These are phyloP conservation scores for Pseudofabraea citricarpa DNA, from an alignment of 2,329 filamentous ascomycete genomes.

Conservation along the genomic window DNA sequence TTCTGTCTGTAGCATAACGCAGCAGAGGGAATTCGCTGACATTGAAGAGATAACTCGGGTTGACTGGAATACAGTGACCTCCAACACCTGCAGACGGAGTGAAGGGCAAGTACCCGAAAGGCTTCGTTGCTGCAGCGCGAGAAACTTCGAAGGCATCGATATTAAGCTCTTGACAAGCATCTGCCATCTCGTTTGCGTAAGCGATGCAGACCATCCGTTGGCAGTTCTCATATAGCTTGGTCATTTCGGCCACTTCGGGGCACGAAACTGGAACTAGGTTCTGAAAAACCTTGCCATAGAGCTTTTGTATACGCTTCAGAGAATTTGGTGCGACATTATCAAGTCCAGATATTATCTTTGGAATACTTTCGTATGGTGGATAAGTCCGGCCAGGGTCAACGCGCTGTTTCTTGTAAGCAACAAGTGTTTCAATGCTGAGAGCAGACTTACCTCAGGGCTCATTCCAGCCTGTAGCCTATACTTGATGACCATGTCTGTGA, in stretches of 20 bases:
- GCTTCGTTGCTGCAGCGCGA: slow-evolving; percentile 43
- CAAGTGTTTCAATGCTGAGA: too few relatives aligned
- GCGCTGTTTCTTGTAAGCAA: too few relatives aligned
- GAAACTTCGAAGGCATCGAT: slow-evolving; percentile 49
- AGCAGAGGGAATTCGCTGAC: slow-evolving; percentile 44
- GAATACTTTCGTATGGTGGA: slow-evolving; percentile 38
- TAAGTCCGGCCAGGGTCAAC: slow-evolving; percentile 46
- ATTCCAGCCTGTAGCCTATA: slow-evolving; percentile 42
- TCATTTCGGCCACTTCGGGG: slow-evolving; percentile 54
- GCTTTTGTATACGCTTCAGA: slow-evolving; percentile 34
- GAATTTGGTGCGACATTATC: slow-evolving; percentile 41
- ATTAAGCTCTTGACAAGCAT: slow-evolving; percentile 39
- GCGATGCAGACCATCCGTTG: slow-evolving; percentile 50
- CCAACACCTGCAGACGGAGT: slow-evolving; percentile 45
- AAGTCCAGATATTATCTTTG: slow-evolving; percentile 49
- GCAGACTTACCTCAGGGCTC: slow-evolving; percentile 39
- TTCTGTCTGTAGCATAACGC: slow-evolving; percentile 4
- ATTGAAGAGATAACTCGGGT: slow-evolving; percentile 47
- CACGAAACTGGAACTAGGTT: slow-evolving; percentile 41
- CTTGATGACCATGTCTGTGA: slow-evolving; percentile 38
- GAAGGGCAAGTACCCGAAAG: slow-evolving; percentile 47
- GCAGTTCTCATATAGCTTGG: slow-evolving; percentile 54
- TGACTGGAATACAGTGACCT: slow-evolving; percentile 52
- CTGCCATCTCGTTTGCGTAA: slow-evolving; percentile 52
- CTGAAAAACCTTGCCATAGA: slow-evolving; percentile 45